phyloP scores from a whole-genome alignment of 257 asterid genomes.

The Perilla frutescens region DNA sequence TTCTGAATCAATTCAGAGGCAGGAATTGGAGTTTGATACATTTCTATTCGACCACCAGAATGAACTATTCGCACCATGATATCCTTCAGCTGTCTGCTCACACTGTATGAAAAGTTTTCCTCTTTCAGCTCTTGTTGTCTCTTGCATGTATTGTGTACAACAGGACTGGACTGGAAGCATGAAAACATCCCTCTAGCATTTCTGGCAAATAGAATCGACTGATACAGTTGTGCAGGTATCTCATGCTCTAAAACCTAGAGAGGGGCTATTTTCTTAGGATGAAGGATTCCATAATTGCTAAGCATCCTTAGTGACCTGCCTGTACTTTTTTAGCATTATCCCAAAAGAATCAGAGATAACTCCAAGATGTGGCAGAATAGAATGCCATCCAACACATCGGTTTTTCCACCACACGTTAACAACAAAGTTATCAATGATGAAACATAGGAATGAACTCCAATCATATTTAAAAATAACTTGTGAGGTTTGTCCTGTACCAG shows the following conservation, averaged over 20 bases:
- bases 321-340: constrained; percentile 35
- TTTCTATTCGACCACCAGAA: constrained; percentile 70
- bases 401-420: constrained; percentile 49
- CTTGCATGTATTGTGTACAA: constrained; percentile 4
- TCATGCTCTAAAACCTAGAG: constrained; percentile 1
- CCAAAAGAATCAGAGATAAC: constrained; percentile 38
- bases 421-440: constrained; percentile 42
- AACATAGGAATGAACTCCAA: constrained; percentile 21
- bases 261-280: not conserved
- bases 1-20: constrained; percentile 58
- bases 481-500: constrained; percentile 52
- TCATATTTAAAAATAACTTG: constrained; percentile 56
- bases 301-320: constrained; percentile 33
- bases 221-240: constrained; percentile 31
- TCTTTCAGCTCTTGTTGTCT: constrained; percentile 32
- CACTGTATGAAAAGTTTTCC: constrained; percentile 38
- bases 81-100: constrained; percentile 50
- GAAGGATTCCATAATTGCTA: constrained; percentile 13
- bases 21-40: constrained; percentile 51
- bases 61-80: constrained; percentile 57
- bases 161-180: constrained; percentile 40
- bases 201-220: constrained; percentile 31
- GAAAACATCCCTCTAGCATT: constrained; percentile 57
- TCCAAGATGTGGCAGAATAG: constrained; percentile 43
- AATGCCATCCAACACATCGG: constrained; percentile 35